Evolutionary conservation across 2,329 filamentous ascomycete genomes (phyloP), one percentile per base, ranked within the genome.

Genomic region (Penicillium palitans): DNA sequence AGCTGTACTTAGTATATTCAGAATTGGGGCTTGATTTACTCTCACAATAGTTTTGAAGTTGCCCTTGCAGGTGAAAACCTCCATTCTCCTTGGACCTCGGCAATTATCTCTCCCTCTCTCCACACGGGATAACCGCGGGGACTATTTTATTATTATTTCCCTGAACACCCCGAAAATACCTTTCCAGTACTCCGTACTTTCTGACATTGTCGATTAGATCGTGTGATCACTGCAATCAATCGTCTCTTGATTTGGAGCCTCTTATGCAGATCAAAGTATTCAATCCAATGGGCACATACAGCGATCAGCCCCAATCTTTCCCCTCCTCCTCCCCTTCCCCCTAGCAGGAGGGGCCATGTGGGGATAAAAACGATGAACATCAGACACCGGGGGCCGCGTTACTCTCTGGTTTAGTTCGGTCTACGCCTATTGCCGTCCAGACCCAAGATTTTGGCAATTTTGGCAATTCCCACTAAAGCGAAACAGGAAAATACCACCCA

Each of bases 401-500:
- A 4, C 33, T 49, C 52, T 44, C 2, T 44, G 17, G 10, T 25
- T 45, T 39, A 55, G 12, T 41, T 49, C 35, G 27, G 25, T 19
- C 17, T 24, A 39, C 21, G 40, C 31, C n/a, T 15, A 37, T 52
- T 41, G 19, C 24, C 15, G 21, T 29, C 21, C 10, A 35, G 29
- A 13, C 31, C 31, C 13, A 21, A 56, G 40, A 52, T 29, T 55
- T 24, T 41, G 12, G 7, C 40, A 6, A 40, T 24, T 42, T 24
- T 41, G 12, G 7, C 40, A 6, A 40, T 24, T 42, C 40, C 39
- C 50, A 31, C 52, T 55, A 49, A 48, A 4, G 19, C 45, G 2
- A 55, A 55, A 35, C 44, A 55, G 48, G 48, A 57, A 56, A 57
- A 45, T 42, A 33, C 29, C 45, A 41, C 45, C 39, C 3, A 39